Evolutionary conservation across 2,329 filamentous ascomycete species (phyloP), one percentile per base, ranked within the genome.

Genomic region (Podosphaera leucotricha): DNA sequence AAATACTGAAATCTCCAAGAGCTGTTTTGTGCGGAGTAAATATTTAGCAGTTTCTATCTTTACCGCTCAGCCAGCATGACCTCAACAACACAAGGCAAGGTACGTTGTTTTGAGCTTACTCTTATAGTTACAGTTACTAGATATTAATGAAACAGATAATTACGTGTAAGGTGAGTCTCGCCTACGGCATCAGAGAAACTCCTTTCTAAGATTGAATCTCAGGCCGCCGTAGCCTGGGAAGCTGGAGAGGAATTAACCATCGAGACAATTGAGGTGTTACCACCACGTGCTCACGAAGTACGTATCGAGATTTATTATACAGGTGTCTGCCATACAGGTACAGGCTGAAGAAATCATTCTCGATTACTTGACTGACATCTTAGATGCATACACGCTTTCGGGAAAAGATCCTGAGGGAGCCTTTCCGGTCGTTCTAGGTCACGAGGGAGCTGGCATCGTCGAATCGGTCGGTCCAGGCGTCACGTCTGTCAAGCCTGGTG

Each of bases 261-360:
- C 54, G 90, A 98, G 66, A 83, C 92, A 54, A 70, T 98, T 56
- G 86, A 95, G 66, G 90, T 98, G 52, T 75, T 71, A 44, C 80
- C 87, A 50, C 90, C 90, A 47, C 77, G 71, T 64, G 86, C 87
- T 49, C 75, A 92, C 65, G 90, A 98, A 67, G 90, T 98, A 59
- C 83, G 90, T 57, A 93, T 98, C 60, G 68, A 95, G 69, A 83
- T 95, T 61, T 79, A 87, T 70, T 92, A 94, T 68, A 98, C 87
- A 61, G 83, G 83, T 90, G 66, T 54, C 62, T 58, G 39, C 21
- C 7, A 30, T 18, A 1, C 3, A 24, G n/a, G n/a, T n/a, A n/a
- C n/a, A n/a, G n/a, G n/a, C n/a, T n/a, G n/a, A n/a, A n/a, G n/a
- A 22, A 3, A 13, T 18, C 13, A 10, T 16, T 19, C 4, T 15